Evolutionary conservation across 352 stramenopile genomes (phyloP).

Genomic region (Globisporangium parvum): DNA sequence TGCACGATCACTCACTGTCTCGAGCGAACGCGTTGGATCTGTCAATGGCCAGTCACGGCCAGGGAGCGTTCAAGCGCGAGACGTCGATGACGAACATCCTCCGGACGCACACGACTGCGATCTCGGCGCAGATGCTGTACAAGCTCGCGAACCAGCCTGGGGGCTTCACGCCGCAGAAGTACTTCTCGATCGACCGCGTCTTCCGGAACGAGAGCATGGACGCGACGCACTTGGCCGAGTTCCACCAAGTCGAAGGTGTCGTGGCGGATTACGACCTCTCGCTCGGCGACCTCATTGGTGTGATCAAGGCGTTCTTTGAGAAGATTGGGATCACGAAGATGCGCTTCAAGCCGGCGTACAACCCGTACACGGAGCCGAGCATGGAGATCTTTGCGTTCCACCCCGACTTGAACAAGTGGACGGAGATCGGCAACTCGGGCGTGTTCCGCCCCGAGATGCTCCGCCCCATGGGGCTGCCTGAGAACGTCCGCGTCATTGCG

Average conservation of each 20-base stretch:
- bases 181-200: constrained; percentile 99
- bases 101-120: constrained; percentile 98
- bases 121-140: constrained; percentile 99
- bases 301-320: constrained; percentile 99
- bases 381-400: constrained; percentile 99
- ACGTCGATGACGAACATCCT: constrained; percentile 99
- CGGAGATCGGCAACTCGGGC: constrained; percentile 98
- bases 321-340: constrained; percentile 98
- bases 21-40: too few relatives aligned
- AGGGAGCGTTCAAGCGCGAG: constrained; percentile 87
- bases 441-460: constrained; percentile 99
- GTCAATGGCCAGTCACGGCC: constrained; percentile 40
- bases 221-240: constrained; percentile 99
- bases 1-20: too few relatives aligned
- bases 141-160: constrained; percentile 93
- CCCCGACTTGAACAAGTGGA: constrained; percentile 99
- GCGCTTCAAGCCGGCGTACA: constrained; percentile 99
- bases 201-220: constrained; percentile 99
- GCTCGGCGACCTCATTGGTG: constrained; percentile 98
- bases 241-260: constrained; percentile 99
- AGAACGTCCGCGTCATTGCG: constrained; percentile 99
- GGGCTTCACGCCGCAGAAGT: constrained; percentile 96
- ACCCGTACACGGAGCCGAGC: constrained; percentile 99
- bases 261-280: constrained; percentile 98
- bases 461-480: constrained; percentile 96